Conservation (phyloP, 108 stramenopile genomes). For the Cyclotella atomus region DNA sequence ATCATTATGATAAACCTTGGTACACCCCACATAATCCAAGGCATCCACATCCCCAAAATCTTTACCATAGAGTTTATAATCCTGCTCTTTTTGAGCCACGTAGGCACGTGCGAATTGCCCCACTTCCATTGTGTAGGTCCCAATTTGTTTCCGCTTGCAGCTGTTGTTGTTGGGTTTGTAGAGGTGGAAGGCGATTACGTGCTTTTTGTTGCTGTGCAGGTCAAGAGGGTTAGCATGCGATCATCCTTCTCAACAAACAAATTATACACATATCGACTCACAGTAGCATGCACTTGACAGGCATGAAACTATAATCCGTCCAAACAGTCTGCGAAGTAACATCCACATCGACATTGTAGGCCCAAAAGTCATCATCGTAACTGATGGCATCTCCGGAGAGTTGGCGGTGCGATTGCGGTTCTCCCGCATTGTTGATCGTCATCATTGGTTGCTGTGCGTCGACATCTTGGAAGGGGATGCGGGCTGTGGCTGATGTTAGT, state of each 20-base stretch:
- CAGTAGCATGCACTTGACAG: slow-evolving; percentile 41
- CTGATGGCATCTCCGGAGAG: slow-evolving; percentile 18
- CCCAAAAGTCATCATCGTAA: slow-evolving; percentile 45
- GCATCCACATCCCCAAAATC: slow-evolving; percentile 38
- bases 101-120: slow-evolving; percentile 42
- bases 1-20: slow-evolving; percentile 27
- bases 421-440: background rate
- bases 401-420: slow-evolving; percentile 12
- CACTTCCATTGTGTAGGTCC: slow-evolving; percentile 40
- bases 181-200: slow-evolving; percentile 41
- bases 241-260: too few species aligned
- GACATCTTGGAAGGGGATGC: background rate
- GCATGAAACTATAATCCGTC: slow-evolving; percentile 32
- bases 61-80: slow-evolving; percentile 31
- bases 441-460: background rate
- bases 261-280: slow-evolving; percentile 17
- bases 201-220: slow-evolving; percentile 42
- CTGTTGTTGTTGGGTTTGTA: slow-evolving; percentile 40
- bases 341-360: slow-evolving; percentile 24
- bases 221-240: background rate
- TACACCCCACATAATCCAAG: slow-evolving; percentile 36
- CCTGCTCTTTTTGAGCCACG: slow-evolving; percentile 33
- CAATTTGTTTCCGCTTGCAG: slow-evolving; percentile 29
- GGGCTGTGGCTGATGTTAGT: background rate
- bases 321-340: slow-evolving; percentile 15